A percentile compares a stretch with the other conserved stretches of the same genome.
Evolutionary conservation across 108 stramenopile genomes (phyloP).

Genomic region (Skeletonema tropicum): DNA sequence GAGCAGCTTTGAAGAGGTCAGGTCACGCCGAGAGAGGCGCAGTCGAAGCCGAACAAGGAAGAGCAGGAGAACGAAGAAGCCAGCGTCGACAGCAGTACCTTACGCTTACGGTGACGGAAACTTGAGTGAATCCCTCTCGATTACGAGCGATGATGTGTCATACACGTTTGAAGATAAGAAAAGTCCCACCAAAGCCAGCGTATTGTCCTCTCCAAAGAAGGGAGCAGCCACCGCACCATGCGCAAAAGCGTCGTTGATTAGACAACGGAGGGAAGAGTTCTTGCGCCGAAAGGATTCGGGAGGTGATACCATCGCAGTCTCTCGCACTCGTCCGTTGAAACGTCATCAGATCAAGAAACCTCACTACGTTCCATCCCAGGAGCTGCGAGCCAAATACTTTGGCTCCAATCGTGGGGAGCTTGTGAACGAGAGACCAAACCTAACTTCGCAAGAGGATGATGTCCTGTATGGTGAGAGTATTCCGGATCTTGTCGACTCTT

Average conservation of each 20-base stretch:
- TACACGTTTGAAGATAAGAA: background rate
- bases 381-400: conserved; percentile 6
- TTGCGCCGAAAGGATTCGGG: conserved; percentile 2
- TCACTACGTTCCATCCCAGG: conserved; percentile 8
- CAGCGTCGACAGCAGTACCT: background rate
- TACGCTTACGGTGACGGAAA: conserved; percentile 4
- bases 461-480: background rate
- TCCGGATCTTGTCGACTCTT: background rate
- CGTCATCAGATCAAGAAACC: background rate
- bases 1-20: conserved; percentile 1
- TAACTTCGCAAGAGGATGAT: background rate
- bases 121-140: conserved; percentile 9
- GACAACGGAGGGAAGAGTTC: conserved; percentile 9
- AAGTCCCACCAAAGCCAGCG: background rate
- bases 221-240: background rate
- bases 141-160: conserved; percentile 1
- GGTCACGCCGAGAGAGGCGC: background rate
- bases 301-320: background rate
- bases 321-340: background rate
- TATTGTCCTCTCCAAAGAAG: background rate
- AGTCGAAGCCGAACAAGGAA: background rate
- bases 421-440: background rate
- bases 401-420: background rate
- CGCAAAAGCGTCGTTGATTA: background rate
- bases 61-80: background rate